Conservation (phyloP, 2,329 filamentous ascomycete species). For the Aspergillus versicolor region DNA sequence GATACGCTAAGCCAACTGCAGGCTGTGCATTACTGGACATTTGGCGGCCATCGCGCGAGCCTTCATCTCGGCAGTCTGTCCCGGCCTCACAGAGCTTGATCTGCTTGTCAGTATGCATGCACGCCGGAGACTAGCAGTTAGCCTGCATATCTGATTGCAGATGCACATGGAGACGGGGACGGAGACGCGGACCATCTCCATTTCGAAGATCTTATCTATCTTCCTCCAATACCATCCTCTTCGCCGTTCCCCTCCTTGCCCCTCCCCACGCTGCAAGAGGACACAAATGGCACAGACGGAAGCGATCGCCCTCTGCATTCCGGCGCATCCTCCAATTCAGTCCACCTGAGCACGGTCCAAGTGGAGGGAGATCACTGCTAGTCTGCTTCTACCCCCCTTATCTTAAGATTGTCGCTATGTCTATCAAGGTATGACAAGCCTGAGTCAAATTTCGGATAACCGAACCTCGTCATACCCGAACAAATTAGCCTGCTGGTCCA, state of each 20-base stretch:
- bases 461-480: conserved; percentile 2
- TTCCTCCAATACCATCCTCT: neutral
- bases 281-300: neutral
- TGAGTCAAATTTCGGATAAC: conserved; percentile 4
- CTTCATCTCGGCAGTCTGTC: neutral
- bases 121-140: conserved; percentile 7
- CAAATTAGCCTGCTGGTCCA: conserved; percentile 4
- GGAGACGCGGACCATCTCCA: neutral
- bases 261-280: neutral
- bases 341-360: conserved; percentile 4
- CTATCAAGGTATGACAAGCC: conserved; percentile 6
- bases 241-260: neutral
- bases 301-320: conserved; percentile 6
- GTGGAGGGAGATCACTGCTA: neutral
- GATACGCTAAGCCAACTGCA: neutral
- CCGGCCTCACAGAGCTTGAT: neutral
- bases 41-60: neutral
- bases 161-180: conserved; percentile 1
- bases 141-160: conserved; percentile 3
- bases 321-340: neutral
- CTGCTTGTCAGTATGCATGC: neutral
- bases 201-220: conserved; percentile 6
- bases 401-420: conserved; percentile 1
- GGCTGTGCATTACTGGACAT: neutral
- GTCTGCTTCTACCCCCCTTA: neutral